phyloP scores from a whole-genome alignment of 2,329 filamentous ascomycete genomes.

The Trichophyton schoenleinii region DNA sequence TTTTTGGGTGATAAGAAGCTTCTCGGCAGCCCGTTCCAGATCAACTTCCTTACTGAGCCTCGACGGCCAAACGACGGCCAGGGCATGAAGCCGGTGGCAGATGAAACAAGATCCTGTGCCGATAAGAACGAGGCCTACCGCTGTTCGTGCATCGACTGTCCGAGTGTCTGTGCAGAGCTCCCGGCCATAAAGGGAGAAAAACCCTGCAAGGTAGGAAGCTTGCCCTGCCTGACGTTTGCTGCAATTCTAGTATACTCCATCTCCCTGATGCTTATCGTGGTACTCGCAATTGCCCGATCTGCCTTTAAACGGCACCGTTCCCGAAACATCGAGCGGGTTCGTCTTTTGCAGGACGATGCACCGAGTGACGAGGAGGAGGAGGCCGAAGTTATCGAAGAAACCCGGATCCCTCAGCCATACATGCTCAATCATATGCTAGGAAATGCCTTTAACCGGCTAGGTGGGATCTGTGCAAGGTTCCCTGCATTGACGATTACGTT shows the following conservation, averaged over 20 bases:
- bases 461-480: slow-evolving; percentile 67
- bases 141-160: slow-evolving; percentile 90
- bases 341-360: slow-evolving; percentile 69
- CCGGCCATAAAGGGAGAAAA: slow-evolving; percentile 58
- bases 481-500: slow-evolving; percentile 68
- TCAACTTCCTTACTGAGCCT: slow-evolving; percentile 64
- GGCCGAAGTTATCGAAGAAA: slow-evolving; percentile 61
- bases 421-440: slow-evolving; percentile 74
- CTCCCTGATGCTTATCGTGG: slow-evolving; percentile 54
- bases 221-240: slow-evolving; percentile 90
- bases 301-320: slow-evolving; percentile 61
- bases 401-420: slow-evolving; percentile 68
- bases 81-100: slow-evolving; percentile 58
- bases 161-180: slow-evolving; percentile 68
- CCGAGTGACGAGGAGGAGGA: slow-evolving; percentile 91
- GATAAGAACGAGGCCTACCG: slow-evolving; percentile 73
- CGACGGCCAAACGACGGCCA: slow-evolving; percentile 50
- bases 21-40: slow-evolving; percentile 87
- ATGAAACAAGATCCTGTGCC: slow-evolving; percentile 75
- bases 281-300: slow-evolving; percentile 58
- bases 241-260: slow-evolving; percentile 77
- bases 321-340: slow-evolving; percentile 68
- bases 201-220: slow-evolving; percentile 66
- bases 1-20: slow-evolving; percentile 90
- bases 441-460: slow-evolving; percentile 64